These are phyloP conservation scores for Cryptococcus sp. DNA, from an alignment of 1,284 basidiomycete species.

Conservation along the genomic window DNA sequence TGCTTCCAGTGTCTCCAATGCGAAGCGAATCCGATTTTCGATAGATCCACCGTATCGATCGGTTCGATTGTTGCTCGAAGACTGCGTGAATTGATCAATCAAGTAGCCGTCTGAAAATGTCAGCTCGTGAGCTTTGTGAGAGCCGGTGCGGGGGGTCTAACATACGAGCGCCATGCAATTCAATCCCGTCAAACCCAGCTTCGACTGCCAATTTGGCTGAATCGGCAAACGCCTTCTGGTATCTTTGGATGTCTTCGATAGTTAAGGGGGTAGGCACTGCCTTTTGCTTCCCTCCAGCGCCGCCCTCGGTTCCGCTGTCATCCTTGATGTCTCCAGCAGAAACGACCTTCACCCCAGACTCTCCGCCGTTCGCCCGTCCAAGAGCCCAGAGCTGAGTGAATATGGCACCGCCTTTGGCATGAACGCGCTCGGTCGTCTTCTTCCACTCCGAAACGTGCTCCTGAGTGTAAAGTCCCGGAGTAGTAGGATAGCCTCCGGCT, in stretches of 20 bases:
- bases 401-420: slow-evolving; percentile 51
- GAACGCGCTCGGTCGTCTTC: slow-evolving; percentile 49
- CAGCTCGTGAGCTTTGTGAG: too few relatives aligned
- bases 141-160: too few relatives aligned
- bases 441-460: slow-evolving; percentile 31
- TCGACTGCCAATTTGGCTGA: slow-evolving; percentile 56
- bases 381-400: slow-evolving; percentile 55
- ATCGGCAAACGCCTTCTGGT: slow-evolving; percentile 52
- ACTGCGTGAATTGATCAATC: slow-evolving; percentile 58
- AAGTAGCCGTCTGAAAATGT: slow-evolving; percentile 10
- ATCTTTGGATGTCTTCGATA: slow-evolving; percentile 40
- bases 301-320: slow-evolving; percentile 31
- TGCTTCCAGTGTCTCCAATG: slow-evolving; percentile 54
- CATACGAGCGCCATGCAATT: slow-evolving; percentile 48
- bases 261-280: slow-evolving; percentile 16
- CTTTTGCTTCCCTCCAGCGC: slow-evolving; percentile 36
- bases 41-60: slow-evolving; percentile 60
- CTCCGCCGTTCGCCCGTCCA: slow-evolving; percentile 27
- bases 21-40: slow-evolving; percentile 56
- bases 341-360: too few relatives aligned
- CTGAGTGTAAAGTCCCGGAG: slow-evolving; percentile 19
- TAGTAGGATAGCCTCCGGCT: slow-evolving; percentile 5
- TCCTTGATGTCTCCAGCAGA: neutral
- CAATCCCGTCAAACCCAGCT: slow-evolving; percentile 64
- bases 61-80: slow-evolving; percentile 54